Base-by-base conservation (phyloP, 495 filamentous ascomycete species). In the Peziza echinospora region DNA sequence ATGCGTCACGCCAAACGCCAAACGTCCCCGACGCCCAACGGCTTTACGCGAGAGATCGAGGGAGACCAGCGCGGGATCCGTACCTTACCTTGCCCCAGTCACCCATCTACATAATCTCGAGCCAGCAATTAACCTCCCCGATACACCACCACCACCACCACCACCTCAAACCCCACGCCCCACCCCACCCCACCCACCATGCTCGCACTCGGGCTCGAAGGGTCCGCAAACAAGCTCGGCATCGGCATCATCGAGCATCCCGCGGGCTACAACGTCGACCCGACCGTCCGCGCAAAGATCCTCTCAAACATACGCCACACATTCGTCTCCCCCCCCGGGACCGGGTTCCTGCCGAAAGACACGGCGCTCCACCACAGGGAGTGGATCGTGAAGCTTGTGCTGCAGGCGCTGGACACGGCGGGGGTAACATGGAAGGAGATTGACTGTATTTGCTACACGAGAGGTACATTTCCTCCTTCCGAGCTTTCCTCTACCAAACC, bases 181-280 rank as follows among this genome's bases (percentile, higher is more conserved):
- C n/a, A n/a, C n/a, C n/a, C 26, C 19, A 24, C 26, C 21, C 48
- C 24, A 24, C 21, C 37, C 60, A 63, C 47, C 50, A 79, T 79
- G 76, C 82, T 97, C 49, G 77, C 84, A 47, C 73, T 97, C 56
- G 91, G 91, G 42, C 82, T 91, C 59, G 89, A 97, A 67, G 87
- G 89, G 60, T 92, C 84, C 41, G 89, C 89, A 65, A 96, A 97
- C 70, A 97, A 97, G 62, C 71, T 97, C 43, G 89, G 89, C 53
- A 77, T 96, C 47, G 89, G 89, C 59, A 68, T 97, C 26, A 94
- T 97, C 62, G 70, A 71, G 24, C 91, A 97, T 66, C 75, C 77
- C 48, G 63, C 71, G 5, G 30, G 30, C 13, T 37, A 43, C 41
- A 22, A 22, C 2, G n/a, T 13, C 41, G 41, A 23, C 41, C 47